Evolutionary conservation across 768 basidiomycete species (phyloP), one percentile per base, ranked within the genome.

Genomic region (Mrakia gelida): DNA sequence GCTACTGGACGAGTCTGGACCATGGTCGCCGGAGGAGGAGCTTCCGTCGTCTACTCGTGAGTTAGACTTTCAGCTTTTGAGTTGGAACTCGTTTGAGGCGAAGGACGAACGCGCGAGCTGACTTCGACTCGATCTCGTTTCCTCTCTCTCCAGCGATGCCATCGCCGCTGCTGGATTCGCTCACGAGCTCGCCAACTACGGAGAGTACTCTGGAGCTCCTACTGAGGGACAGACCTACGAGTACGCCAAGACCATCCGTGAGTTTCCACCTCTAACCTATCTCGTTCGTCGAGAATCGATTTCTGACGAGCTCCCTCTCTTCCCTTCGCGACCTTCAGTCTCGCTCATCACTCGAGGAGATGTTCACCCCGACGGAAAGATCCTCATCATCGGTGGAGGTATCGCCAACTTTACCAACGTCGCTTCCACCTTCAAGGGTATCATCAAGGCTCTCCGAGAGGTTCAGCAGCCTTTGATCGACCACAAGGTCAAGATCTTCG

Each of bases 391-490:
- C 81, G 97, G 96, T 86, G 97, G 97, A 86, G 96, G 96, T 87
- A 97, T 97, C 80, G 97, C 97, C 87, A 99, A 99, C 90, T 99
- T 99, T 87, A 98, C 95, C 84, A 98, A 99, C 84, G 95, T 98
- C 81, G 97, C 95, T 49, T 92, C 96, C 15, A 98, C 96, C 79
- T 99, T 99, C 92, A 98, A 98, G 88, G 96, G 96, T 80, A 99
- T 98, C 88, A 99, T 99, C 85, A 92, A 91, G 65, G 95, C 97
- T 26, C 88, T 99, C 81, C 92, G 96, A 87, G 92, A 95, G 85
- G 94, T 89, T 89, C 94, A 94, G 88, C 86, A 88, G 63, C 91
- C 90, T 75, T 89, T 98, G 80, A 91, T 93, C 83, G 86, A 87
- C 71, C 91, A 94, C 86, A 86, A 90, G 76, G 95, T 98, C 86